Base-by-base conservation (phyloP, 257 asterid genomes). In the Solanum sejunctum region DNA sequence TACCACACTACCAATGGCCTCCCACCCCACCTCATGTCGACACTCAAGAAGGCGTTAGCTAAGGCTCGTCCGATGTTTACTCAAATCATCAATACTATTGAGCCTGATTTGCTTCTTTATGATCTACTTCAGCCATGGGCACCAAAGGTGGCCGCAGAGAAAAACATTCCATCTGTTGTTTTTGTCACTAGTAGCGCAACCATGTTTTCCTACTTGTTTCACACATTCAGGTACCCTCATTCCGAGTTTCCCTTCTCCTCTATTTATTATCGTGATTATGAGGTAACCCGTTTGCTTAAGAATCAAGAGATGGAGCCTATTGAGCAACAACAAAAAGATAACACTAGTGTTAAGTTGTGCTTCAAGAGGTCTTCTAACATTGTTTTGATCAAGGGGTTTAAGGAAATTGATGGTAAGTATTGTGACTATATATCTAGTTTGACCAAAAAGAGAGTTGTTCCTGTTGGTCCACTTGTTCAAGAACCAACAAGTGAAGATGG, bases 1-100 rank as follows among this genome's bases (percentile, higher is more conserved):
- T 78, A 79, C 82, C 90, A 85, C 63, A 88, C 90, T 28, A 84
- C 90, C 55, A 88, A 88, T 39, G 90, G 88, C 20, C 88, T 88
- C 71, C 88, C 88, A 11, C 63, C 88, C 6, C 84, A 77, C 21
- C 88, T 88, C 69, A 49, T 83, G 88, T 8, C 51, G 10, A 41
- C 88, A 7, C 87, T 88, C 2, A 86, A 86, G 82, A 45, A 60
- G 9, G 85, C 84, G 4, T 70, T 69, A 0, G 71, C 72, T 4
- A 70, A 32, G 84, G 12, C 88, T 8, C 21, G 64, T 43, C 88
- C 88, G 3, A n/a, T 18, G 17, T 80, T 88, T 55, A 57, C 84
- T 2, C 64, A 61, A 8, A 81, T 88, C 41, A 72, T 88, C 0
- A 28, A 77, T 12, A 10, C 67, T 13, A 45, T 84, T 3, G 58